Conservation (phyloP, 2,329 filamentous ascomycete species). For the Dichotomopilus funicola region DNA sequence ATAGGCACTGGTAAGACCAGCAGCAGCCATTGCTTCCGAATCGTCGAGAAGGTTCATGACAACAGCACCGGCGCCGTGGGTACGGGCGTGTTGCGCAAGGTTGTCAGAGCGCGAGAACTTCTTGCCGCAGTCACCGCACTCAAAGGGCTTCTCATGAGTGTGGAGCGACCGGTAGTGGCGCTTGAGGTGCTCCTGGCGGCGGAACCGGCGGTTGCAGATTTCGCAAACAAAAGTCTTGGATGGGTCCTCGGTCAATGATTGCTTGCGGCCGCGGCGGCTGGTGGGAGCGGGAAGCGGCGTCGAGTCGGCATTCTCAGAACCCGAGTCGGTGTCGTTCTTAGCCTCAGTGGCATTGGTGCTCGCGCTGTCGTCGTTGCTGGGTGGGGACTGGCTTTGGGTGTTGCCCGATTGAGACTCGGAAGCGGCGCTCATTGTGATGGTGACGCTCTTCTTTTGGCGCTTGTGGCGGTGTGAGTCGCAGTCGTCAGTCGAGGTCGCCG, state of each 20-base stretch:
- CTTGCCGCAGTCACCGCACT: slow-evolving; percentile 96
- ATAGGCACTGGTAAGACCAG: slow-evolving; percentile 26
- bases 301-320: slow-evolving; percentile 31
- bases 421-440: slow-evolving; percentile 39
- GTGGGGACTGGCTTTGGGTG: slow-evolving; percentile 31
- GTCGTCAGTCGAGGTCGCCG: slow-evolving; percentile 47
- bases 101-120: slow-evolving; percentile 99
- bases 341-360: slow-evolving; percentile 26
- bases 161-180: slow-evolving; percentile 97
- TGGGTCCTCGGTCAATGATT: slow-evolving; percentile 93
- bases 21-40: slow-evolving; percentile 42
- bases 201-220: slow-evolving; percentile 93
- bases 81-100: slow-evolving; percentile 89
- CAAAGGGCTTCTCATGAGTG: slow-evolving; percentile 97
- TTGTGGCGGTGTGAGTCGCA: slow-evolving; percentile 49
- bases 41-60: slow-evolving; percentile 84
- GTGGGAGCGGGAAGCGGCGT: slow-evolving; percentile 50
- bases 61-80: slow-evolving; percentile 83
- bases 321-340: slow-evolving; percentile 31
- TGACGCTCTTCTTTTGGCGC: slow-evolving; percentile 45
- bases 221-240: slow-evolving; percentile 98
- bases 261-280: slow-evolving; percentile 94
- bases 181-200: slow-evolving; percentile 96
- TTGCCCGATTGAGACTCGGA: slow-evolving; percentile 32
- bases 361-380: slow-evolving; percentile 20